Conservation (phyloP, 2,329 filamentous ascomycete species). For the Shiraia sp. region DNA sequence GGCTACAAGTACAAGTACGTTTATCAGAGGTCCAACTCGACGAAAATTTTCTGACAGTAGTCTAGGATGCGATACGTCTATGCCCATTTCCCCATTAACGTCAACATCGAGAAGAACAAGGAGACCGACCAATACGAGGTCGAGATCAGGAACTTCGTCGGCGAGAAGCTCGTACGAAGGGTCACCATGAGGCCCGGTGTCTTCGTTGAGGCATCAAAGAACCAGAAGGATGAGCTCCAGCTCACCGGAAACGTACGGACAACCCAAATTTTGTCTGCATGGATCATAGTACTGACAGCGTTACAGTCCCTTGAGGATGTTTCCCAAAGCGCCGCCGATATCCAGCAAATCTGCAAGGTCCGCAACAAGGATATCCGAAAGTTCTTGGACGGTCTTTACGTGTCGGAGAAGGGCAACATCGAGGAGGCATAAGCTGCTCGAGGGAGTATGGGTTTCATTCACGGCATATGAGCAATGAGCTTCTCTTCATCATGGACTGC, state of each 20-base stretch:
- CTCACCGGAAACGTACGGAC: constrained; percentile 73
- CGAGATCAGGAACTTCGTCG: constrained; percentile 80
- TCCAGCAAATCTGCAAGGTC: constrained; percentile 99
- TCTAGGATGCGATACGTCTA: constrained; percentile 96
- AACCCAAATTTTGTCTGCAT: neutral
- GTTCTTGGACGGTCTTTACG: constrained; percentile 99
- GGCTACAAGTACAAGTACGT: constrained; percentile 93
- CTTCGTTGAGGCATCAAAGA: constrained; percentile 84
- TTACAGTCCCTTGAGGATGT: constrained; percentile 81
- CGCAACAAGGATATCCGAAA: constrained; percentile 99
- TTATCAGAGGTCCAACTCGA: no score
- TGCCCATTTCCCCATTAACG: constrained; percentile 99
- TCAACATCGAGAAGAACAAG: constrained; percentile 95
- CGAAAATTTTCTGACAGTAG: constrained; percentile 10
- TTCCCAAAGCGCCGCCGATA: constrained; percentile 97
- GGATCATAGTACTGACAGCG: constrained; percentile 19
- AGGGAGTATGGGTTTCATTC: constrained; percentile 45
- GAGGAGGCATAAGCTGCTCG: constrained; percentile 56
- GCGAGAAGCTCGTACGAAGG: constrained; percentile 98
- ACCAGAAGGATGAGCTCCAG: constrained; percentile 97
- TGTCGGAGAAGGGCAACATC: constrained; percentile 98
- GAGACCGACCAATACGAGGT: constrained; percentile 88
- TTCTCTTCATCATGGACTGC: constrained; percentile 45
- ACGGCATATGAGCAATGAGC: constrained; percentile 47
- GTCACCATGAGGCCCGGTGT: constrained; percentile 90